Evolutionary conservation across 345 rosid species (phyloP).

Genomic region (Odontarrhena argentea): DNA sequence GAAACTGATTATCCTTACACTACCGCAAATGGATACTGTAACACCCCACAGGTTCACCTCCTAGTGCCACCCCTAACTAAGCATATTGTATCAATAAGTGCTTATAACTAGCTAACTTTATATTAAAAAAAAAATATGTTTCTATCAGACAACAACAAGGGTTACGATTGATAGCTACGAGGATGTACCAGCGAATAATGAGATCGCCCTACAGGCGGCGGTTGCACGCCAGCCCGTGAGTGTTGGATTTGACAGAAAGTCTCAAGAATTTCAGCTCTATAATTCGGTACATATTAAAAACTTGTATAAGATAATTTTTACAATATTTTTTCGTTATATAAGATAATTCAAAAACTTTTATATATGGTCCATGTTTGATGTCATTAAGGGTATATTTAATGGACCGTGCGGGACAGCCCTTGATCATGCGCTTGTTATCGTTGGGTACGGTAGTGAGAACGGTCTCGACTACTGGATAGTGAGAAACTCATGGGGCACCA

Average conservation of each 20-base stretch:
- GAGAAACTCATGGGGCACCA: constrained; percentile 76
- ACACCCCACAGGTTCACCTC: constrained; percentile 48
- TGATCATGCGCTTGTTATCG: constrained; percentile 81
- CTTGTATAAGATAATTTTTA: background rate
- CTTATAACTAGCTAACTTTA: background rate
- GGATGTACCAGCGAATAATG: constrained; percentile 27
- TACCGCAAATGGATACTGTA: constrained; percentile 33
- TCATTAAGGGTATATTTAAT: constrained; percentile 58
- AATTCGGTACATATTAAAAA: constrained; percentile 31
- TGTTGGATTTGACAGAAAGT: constrained; percentile 24
- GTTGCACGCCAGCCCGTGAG: constrained; percentile 42
- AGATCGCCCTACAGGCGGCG: constrained; percentile 18
- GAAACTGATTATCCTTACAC: constrained; percentile 29
- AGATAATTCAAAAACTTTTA: background rate
- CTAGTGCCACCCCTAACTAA: background rate
- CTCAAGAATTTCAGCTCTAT: constrained; percentile 36
- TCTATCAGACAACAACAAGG: background rate
- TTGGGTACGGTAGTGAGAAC: constrained; percentile 79
- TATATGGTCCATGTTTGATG: constrained; percentile 19
- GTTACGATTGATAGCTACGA: constrained; percentile 28
- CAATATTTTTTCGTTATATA: background rate
- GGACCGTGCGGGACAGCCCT: constrained; percentile 70
- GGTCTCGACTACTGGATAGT: constrained; percentile 79
- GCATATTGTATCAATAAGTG: background rate
- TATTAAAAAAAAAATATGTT: too few relatives aligned